Conservation (phyloP, 2,329 filamentous ascomycete genomes). For the Colletotrichum tamarilloi region DNA sequence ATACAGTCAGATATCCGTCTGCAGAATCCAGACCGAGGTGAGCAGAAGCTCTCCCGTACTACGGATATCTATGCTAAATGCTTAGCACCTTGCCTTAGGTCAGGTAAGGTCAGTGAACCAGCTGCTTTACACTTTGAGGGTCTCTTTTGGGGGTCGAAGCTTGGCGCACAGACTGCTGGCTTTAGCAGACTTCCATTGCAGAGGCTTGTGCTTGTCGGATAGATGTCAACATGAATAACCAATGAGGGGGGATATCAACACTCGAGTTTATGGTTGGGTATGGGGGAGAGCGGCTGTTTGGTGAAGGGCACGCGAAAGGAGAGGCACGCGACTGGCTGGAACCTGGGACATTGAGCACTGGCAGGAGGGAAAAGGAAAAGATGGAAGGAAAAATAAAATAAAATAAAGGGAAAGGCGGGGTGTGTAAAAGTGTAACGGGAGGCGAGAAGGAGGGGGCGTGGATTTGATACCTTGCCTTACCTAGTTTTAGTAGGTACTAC, state of each 20-base stretch:
- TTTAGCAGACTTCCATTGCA: slow-evolving; percentile 8
- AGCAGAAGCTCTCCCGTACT: not conserved
- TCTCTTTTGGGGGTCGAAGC: slow-evolving; percentile 6
- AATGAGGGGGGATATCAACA: slow-evolving; percentile 3
- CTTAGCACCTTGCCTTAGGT: too few species aligned
- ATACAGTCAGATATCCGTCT: too few species aligned
- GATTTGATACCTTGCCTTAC: not conserved
- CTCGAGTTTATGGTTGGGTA: not conserved
- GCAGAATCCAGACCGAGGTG: not conserved
- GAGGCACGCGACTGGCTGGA: slow-evolving; percentile 29
- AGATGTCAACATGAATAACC: not conserved
- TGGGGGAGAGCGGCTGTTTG: not conserved
- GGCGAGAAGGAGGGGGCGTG: slow-evolving; percentile 10
- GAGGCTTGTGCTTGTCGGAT: slow-evolving; percentile 10
- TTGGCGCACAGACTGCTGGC: slow-evolving; percentile 28
- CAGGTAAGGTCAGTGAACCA: not conserved
- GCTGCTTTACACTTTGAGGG: not conserved
- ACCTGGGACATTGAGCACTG: slow-evolving; percentile 27
- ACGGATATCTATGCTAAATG: too few species aligned
- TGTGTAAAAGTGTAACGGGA: not conserved
- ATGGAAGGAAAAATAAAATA: not conserved
- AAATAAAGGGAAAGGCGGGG: not conserved
- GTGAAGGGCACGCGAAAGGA: slow-evolving; percentile 16
- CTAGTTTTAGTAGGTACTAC: too few species aligned
- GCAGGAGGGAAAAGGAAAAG: not conserved